Base-by-base conservation (phyloP, 2,329 filamentous ascomycete genomes). In the Pseudogymnoascus sp. region DNA sequence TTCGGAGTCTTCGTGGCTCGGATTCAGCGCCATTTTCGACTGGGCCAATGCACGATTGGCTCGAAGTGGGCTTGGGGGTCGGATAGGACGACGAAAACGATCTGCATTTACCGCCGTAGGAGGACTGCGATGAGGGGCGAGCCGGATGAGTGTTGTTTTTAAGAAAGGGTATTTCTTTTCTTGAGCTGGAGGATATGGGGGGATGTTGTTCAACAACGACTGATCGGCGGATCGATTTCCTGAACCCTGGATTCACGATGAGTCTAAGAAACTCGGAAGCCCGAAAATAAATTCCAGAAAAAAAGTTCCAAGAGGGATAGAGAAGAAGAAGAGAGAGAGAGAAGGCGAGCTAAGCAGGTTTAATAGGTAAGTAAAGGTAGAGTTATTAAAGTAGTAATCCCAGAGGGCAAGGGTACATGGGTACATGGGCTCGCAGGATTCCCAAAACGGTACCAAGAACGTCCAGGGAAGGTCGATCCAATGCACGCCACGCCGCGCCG, bases 11-110 rank as follows among this genome's bases (percentile, higher is more conserved):
- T 47, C 28, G n/a, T 57, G 21, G 13, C 64, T 47, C 23, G 65
- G 62, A 60, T 68, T 62, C 64, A 72, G 66, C 71, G 70, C 70
- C 71, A 73, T 71, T 71, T 71, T 67, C 70, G 65, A 23, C 68
- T 71, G 4, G 70, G 70, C 36, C 71, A 72, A 67, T 72, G 70
- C 62, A 72, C 38, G n/a, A 73, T 68, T 8, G 65, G 65, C 13
- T 63, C 57, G 53, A 67, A 67, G 61, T 68, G 66, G 44, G 66
- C 36, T 33, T 64, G 64, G 57, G 67, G 33, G 44, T 42, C 64
- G 19, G 35, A 28, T 10, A 66, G 63, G 61, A 53, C 26, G 47
- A 53, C 47, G 47, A 17, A 53, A 31, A 31, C 47, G 47, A 19
- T 53, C 47, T 53, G 47, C 47, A 53, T 53, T 53, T 53, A 53